A percentile compares a stretch with the other conserved stretches of the same genome.
phyloP scores from a whole-genome alignment of 768 basidiomycete genomes.

The Wakefieldia striispora region DNA sequence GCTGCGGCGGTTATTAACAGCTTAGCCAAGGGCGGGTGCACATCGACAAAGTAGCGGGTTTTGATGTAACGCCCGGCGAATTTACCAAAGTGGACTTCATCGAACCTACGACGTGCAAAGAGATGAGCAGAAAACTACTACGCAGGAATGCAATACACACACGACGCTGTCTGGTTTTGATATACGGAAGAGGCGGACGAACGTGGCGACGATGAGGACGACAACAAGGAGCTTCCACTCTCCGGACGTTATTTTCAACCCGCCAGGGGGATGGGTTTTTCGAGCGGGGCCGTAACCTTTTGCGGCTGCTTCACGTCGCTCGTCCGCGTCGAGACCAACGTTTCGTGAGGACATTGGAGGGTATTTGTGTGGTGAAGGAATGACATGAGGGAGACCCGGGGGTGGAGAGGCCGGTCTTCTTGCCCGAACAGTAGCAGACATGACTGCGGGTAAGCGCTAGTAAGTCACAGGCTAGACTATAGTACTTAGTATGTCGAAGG shows the following conservation, averaged over 20 bases:
- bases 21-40: conserved; percentile 96
- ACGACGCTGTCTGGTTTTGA: conserved; percentile 90
- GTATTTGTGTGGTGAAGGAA: conserved; percentile 48
- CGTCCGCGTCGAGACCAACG: conserved; percentile 73
- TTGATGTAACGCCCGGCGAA: conserved; percentile 95
- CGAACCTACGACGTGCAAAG: conserved; percentile 61
- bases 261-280: conserved; percentile 51
- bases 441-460: too few species aligned
- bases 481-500: too few species aligned
- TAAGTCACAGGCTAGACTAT: too few species aligned
- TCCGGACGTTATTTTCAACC: conserved; percentile 59
- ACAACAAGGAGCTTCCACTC: conserved; percentile 76
- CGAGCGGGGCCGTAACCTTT: conserved; percentile 57
- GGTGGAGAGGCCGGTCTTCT: conserved; percentile 71
- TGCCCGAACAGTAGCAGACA: conserved; percentile 55
- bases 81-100: conserved; percentile 98
- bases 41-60: conserved; percentile 88
- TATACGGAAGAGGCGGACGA: conserved; percentile 84
- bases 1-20: conserved; percentile 90
- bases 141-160: conserved; percentile 45
- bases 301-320: conserved; percentile 65
- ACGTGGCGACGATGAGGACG: conserved; percentile 65
- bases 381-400: conserved; percentile 39
- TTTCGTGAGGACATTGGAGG: conserved; percentile 51
- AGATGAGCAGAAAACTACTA: not conserved